Base-by-base conservation (phyloP, 108 stramenopile genomes). In the Skeletonema menzelii region DNA sequence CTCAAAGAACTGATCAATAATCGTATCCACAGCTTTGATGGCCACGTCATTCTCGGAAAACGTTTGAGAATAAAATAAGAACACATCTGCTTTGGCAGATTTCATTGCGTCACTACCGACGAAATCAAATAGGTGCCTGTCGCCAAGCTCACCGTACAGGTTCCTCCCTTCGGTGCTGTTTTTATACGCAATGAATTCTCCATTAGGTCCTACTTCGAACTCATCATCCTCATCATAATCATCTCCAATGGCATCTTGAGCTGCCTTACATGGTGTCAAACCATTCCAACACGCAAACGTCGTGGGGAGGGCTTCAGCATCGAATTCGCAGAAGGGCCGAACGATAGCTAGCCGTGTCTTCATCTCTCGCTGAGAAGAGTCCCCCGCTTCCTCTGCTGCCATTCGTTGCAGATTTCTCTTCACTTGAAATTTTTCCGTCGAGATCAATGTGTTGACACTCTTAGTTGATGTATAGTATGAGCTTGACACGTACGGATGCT, bases 31-130 rank as follows among this genome's bases (percentile, higher is more conserved):
- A 26, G 84, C 67, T 53, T 82, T 67, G 67, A 87, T 86, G 27
- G 86, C 82, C 26, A 77, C 81, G 10, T 81, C 73, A 61, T 84
- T 76, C 35, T 87, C 86, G 3, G 81, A 75, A 63, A 84, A 84
- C 11, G 88, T 86, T 63, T 86, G 88, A 2, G 82, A 83, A 64
- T 86, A 91, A 66, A 88, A 85, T 58, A 91, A 75, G 58, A 88
- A 87, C 19, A 91, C 81, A 46, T 91, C 87, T 8, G 86, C 85
- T 27, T 69, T 79, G 42, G 82, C 82, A 4, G 61, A 40, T 63
- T 82, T 78, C 80, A 86, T 78, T 27, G 76, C 70, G 15, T 76
- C 72, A 44, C 82, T 78, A 13, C 85, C 85, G 8, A 86, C 85
- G 3, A 67, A 35, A 49, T 86, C 85, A 56, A 86, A 86, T 5